Evolutionary conservation across 2,329 filamentous ascomycete species (phyloP).

Genomic region (Trichoderma asperellum): DNA sequence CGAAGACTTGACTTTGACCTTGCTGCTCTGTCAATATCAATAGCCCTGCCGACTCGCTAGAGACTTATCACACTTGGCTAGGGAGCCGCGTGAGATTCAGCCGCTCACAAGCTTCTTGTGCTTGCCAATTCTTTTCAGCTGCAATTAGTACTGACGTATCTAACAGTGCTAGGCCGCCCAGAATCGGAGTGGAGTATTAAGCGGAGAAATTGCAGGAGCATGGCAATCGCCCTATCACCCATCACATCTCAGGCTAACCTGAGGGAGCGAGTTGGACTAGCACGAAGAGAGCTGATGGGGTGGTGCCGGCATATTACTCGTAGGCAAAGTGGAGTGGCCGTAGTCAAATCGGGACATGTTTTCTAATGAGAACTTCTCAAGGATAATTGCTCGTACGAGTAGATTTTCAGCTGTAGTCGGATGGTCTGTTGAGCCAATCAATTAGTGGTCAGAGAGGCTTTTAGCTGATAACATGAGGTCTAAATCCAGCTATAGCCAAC

Average conservation of each 20-base stretch:
- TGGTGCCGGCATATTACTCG: neutral
- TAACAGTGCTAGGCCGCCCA: neutral
- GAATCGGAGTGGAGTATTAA: constrained; percentile 4
- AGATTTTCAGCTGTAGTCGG: neutral
- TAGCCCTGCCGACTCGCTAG: neutral
- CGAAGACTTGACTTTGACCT: neutral
- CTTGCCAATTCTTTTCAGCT: neutral
- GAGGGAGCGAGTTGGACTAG: constrained; percentile 16
- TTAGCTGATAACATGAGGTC: constrained; percentile 10
- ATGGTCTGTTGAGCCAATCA: neutral
- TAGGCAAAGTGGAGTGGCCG: neutral
- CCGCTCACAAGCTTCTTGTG: neutral
- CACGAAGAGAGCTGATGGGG: constrained; percentile 21
- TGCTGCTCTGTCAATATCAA: neutral
- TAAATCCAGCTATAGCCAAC: neutral
- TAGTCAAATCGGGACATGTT: neutral
- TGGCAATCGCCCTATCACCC: constrained; percentile 24
- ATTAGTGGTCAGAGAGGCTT: neutral
- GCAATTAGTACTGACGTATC: neutral
- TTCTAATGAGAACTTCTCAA: neutral
- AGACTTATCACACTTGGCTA: neutral
- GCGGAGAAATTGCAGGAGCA: constrained; percentile 28
- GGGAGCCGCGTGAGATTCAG: neutral
- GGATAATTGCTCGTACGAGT: too few relatives aligned
- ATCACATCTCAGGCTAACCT: constrained; percentile 24